Evolutionary conservation across 257 asterid species (phyloP).

Genomic region (Handroanthus guayacan): DNA sequence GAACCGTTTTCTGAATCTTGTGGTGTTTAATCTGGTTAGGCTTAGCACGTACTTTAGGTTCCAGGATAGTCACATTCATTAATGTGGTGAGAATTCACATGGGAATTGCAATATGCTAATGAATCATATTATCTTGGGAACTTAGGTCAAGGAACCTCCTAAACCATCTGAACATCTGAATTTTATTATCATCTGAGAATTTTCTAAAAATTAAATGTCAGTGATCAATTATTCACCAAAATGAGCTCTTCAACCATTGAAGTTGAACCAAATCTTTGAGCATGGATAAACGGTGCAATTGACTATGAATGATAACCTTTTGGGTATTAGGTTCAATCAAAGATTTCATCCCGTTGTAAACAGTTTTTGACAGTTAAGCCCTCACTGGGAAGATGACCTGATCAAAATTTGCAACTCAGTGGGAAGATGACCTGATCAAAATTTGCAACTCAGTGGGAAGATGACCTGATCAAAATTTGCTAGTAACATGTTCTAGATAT

Average conservation of each 20-base stretch:
- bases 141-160: background rate
- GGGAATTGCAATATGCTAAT: background rate
- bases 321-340: constrained; percentile 13
- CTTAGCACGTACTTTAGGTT: constrained; percentile 5
- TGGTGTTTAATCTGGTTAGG: background rate
- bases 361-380: background rate
- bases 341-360: too few species aligned
- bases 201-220: constrained; percentile 11
- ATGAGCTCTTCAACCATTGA: background rate
- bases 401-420: too few species aligned
- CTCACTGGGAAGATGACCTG: too few species aligned
- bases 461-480: constrained; percentile 21
- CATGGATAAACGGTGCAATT: constrained; percentile 5
- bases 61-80: background rate
- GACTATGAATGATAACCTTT: constrained; percentile 17
- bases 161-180: background rate
- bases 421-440: too few species aligned
- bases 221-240: constrained; percentile 7
- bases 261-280: background rate
- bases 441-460: background rate
- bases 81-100: background rate
- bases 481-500: background rate
- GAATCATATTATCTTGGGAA: constrained; percentile 5
- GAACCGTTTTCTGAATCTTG: background rate
- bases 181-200: background rate